phyloP scores from a whole-genome alignment of 495 filamentous ascomycete genomes.

The Clohesyomyces aquaticus region DNA sequence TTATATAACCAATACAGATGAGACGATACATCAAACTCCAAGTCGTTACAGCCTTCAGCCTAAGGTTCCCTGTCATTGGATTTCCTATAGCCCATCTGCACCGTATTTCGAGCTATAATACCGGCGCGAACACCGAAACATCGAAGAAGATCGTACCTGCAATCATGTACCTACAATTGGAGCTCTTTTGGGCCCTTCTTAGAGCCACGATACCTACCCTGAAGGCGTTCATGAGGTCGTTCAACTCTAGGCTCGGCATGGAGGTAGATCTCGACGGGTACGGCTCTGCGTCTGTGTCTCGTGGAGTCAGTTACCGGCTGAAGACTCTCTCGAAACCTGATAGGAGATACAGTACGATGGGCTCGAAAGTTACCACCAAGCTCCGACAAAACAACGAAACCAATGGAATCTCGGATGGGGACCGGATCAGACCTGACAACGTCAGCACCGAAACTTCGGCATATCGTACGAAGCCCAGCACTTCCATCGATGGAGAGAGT shows the following conservation, averaged over 20 bases:
- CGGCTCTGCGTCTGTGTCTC: slow-evolving; percentile 8
- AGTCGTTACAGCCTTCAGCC: slow-evolving; percentile 34
- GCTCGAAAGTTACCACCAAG: background rate
- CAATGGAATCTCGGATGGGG: background rate
- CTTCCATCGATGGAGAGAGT: slow-evolving; percentile 12
- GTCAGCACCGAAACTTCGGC: background rate
- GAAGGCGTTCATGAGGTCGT: slow-evolving; percentile 40
- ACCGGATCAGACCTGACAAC: background rate
- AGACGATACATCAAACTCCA: slow-evolving; percentile 27
- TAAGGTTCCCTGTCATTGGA: slow-evolving; percentile 32
- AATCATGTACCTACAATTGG: slow-evolving; percentile 34
- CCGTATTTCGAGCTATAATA: slow-evolving; percentile 10
- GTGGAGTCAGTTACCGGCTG: background rate
- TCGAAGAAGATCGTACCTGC: slow-evolving; percentile 18
- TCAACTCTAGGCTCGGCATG: slow-evolving; percentile 40
- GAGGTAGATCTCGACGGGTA: slow-evolving; percentile 27
- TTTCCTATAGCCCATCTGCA: slow-evolving; percentile 28
- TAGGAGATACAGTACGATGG: background rate
- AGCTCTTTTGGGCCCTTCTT: slow-evolving; percentile 33
- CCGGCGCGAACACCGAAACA: slow-evolving; percentile 10
- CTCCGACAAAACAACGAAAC: background rate
- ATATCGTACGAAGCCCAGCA: background rate
- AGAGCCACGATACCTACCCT: slow-evolving; percentile 34
- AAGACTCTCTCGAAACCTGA: background rate
- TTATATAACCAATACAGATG: slow-evolving; percentile 41